Conservation (phyloP, 768 basidiomycete species). For the Obba rivulosa region DNA sequence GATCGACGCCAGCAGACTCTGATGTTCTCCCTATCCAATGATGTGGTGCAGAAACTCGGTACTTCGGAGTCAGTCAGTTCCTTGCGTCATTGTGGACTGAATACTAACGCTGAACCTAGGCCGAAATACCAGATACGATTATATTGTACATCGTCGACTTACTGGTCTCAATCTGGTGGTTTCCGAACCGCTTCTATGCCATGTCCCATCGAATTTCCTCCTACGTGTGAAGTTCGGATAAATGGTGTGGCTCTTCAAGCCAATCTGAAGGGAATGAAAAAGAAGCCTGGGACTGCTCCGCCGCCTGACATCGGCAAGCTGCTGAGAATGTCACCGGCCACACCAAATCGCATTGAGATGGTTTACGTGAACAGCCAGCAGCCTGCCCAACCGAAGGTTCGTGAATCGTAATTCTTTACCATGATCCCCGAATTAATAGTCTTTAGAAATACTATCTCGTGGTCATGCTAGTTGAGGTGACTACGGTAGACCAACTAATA, state of each 20-base stretch:
- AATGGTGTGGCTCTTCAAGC: constrained; percentile 65
- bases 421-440: background rate
- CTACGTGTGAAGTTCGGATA: constrained; percentile 86
- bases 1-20: constrained; percentile 67
- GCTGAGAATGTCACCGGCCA: constrained; percentile 37
- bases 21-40: constrained; percentile 58
- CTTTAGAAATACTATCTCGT: constrained; percentile 82
- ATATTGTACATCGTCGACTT: constrained; percentile 84
- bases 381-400: constrained; percentile 66
- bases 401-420: constrained; percentile 9
- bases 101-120: constrained; percentile 28
- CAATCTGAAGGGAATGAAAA: constrained; percentile 88
- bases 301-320: constrained; percentile 62
- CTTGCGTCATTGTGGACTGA: no score
- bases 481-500: constrained; percentile 64
- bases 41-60: constrained; percentile 58
- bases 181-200: constrained; percentile 45
- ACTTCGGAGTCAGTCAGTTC: constrained; percentile 42
- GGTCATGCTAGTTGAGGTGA: constrained; percentile 80
- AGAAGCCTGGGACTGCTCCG: constrained; percentile 92
- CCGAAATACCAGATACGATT: constrained; percentile 75
- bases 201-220: constrained; percentile 86
- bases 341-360: constrained; percentile 74
- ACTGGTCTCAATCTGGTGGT: constrained; percentile 46
- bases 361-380: constrained; percentile 88